Evolutionary conservation across 805 yeast genomes (phyloP), one percentile per base, ranked within the genome.

Genomic region (Lipomyces spencermartinsiae): DNA sequence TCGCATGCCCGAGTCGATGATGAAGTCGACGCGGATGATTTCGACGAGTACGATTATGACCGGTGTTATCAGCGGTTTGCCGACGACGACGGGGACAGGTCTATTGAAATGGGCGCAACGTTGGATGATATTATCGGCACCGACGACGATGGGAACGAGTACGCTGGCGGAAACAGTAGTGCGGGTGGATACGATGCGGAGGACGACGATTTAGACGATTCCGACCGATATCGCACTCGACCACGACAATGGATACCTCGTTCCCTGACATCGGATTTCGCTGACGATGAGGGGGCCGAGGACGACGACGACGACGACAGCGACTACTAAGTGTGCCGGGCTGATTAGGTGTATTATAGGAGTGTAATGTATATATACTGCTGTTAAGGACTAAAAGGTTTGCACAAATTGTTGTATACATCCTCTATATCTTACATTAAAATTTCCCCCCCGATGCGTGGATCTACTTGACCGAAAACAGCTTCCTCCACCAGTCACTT

Each of bases 1-100:
- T 43, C 49, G 49, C 49, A n/a, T 16, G 9, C 49, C n/a, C 49
- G 49, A 64, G 80, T 80, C 61, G 82, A 78, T 61, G 83, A 78
- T 63, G 73, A 70, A 10, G 57, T 58, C 46, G 70, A 67, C 58
- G 65, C 64, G 55, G 73, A 71, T 31, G 70, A 69, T 29, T 43
- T 60, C 57, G 74, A 71, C 49, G 69, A 58, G 61, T 67, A 65
- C 54, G 70, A 62, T 25, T 65, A 71, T 29, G 68, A 66, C 31
- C 46, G 43, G 4, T 43, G 67, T 12, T 61, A 58, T 59, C 46
- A 56, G 56, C 63, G 69, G 58, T 69, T 69, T 33, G 72, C 70
- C 10, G 72, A 68, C 43, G 71, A 67, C 59, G 72, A 69, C 65
- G 72, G 66, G 8, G 67, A 69, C 37, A 33, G 60, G 62, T 56